phyloP scores from a whole-genome alignment of 202 grass and related monocot species.

The Thinopyrum obtusiflorum region DNA sequence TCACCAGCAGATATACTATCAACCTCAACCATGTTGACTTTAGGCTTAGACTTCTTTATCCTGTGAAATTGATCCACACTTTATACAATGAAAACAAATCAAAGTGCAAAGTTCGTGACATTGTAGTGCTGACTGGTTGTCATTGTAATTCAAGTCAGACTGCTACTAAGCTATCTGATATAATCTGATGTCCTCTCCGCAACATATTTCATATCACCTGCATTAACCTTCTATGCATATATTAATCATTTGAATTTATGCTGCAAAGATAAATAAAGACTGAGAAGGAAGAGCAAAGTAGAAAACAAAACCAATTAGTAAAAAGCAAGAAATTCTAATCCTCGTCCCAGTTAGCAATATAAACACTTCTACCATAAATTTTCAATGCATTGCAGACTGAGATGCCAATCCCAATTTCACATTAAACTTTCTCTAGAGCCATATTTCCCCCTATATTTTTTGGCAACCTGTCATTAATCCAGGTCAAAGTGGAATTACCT shows the following conservation, averaged over 20 bases:
- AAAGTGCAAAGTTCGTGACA: constrained; percentile 1
- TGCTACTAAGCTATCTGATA: constrained; percentile 95
- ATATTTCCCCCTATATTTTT: too few relatives aligned
- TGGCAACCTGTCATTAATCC: too few relatives aligned
- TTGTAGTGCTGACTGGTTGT: constrained; percentile 52
- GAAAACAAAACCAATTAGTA: too few relatives aligned
- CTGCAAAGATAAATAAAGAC: constrained; percentile 9
- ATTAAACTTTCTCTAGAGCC: too few relatives aligned
- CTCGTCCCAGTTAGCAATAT: too few relatives aligned
- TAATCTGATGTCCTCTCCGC: constrained; percentile 89
- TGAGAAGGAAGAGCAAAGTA: too few relatives aligned
- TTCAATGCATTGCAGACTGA: too few relatives aligned
- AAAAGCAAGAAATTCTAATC: too few relatives aligned
- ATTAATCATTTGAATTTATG: constrained; percentile 26
- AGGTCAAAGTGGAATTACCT: too few relatives aligned
- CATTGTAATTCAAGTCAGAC: constrained; percentile 65
- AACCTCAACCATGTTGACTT: constrained; percentile 96
- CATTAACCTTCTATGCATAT: constrained; percentile 77
- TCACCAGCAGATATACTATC: constrained; percentile 99
- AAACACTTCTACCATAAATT: too few relatives aligned
- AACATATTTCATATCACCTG: constrained; percentile 96
- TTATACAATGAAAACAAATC: constrained; percentile 23
- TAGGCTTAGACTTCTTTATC: constrained; percentile 73
- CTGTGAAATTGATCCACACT: constrained; percentile 46
- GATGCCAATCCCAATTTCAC: too few relatives aligned